These are phyloP conservation scores for Cardamine chenopodiifolia DNA, from an alignment of 345 rosid genomes.

Conservation along the genomic window DNA sequence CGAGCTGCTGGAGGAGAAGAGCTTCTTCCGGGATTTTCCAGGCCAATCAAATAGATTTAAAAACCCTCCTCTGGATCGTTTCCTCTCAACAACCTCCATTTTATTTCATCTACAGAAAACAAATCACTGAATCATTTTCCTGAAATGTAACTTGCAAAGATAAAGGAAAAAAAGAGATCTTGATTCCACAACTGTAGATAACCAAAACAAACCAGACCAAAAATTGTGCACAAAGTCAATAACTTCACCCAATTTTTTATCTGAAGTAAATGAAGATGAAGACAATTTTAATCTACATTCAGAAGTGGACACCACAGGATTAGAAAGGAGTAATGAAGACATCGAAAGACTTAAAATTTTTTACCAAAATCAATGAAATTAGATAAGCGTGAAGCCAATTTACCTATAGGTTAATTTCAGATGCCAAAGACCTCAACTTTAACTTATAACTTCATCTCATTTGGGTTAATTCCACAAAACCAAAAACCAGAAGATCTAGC, in stretches of 20 bases:
- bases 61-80: conserved; percentile 71
- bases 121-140: conserved; percentile 5
- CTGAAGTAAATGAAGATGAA: conserved; percentile 23
- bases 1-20: conserved; percentile 55
- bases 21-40: conserved; percentile 80
- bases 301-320: conserved; percentile 33
- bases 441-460: neutral
- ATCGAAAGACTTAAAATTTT: conserved; percentile 1
- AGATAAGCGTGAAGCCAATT: conserved; percentile 1
- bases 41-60: conserved; percentile 79
- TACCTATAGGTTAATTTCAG: conserved; percentile 17
- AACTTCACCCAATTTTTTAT: conserved; percentile 1
- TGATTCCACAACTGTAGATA: conserved; percentile 1
- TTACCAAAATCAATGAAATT: neutral
- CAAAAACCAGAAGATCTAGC: conserved; percentile 27
- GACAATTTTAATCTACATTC: conserved; percentile 16
- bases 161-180: conserved; percentile 1
- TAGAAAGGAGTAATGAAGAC: conserved; percentile 15
- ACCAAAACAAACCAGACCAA: neutral
- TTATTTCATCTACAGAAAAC: conserved; percentile 37
- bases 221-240: neutral
- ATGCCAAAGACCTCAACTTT: conserved; percentile 31
- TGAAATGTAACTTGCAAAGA: conserved; percentile 3
- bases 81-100: conserved; percentile 74
- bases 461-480: conserved; percentile 2